phyloP scores from a whole-genome alignment of 441 rosid species.

The Gossypium schwendimanii region DNA sequence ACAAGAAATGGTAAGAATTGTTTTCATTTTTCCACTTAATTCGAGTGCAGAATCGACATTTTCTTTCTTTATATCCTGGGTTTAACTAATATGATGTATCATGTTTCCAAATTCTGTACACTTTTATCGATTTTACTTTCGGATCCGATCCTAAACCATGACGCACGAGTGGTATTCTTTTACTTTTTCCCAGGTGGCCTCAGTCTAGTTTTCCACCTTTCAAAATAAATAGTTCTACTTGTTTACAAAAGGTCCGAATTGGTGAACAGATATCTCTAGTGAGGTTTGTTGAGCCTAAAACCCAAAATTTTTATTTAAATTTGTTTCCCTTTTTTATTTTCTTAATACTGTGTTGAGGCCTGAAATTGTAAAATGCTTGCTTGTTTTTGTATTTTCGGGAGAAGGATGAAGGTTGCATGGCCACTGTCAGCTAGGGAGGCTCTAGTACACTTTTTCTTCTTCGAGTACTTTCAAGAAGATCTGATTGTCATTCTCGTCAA shows the following conservation, averaged over 20 bases:
- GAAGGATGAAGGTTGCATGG: conserved; percentile 96
- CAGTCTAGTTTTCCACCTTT: conserved; percentile 60
- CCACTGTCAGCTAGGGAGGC: conserved; percentile 80
- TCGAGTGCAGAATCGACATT: neutral
- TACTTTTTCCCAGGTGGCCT: conserved; percentile 74
- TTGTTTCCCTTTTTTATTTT: neutral
- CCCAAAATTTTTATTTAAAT: conserved; percentile 8
- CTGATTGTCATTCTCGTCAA: conserved; percentile 51
- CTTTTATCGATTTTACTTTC: no score
- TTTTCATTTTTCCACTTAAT: conserved; percentile 1
- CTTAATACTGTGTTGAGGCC: neutral
- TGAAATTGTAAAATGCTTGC: conserved; percentile 24
- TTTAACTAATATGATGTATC: neutral
- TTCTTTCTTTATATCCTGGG: neutral
- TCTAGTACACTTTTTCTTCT: conserved; percentile 52
- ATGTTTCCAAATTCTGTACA: neutral
- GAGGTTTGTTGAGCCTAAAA: conserved; percentile 36
- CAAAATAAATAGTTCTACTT: conserved; percentile 39
- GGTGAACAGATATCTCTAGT: conserved; percentile 70
- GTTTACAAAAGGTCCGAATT: conserved; percentile 53
- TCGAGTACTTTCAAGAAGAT: conserved; percentile 76
- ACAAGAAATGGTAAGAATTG: conserved; percentile 64
- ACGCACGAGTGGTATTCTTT: neutral
- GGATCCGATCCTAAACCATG: no score
- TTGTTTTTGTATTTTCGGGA: conserved; percentile 43